These are phyloP conservation scores for Hypholoma fasciculare DNA, from an alignment of 768 basidiomycete species.

Conservation along the genomic window DNA sequence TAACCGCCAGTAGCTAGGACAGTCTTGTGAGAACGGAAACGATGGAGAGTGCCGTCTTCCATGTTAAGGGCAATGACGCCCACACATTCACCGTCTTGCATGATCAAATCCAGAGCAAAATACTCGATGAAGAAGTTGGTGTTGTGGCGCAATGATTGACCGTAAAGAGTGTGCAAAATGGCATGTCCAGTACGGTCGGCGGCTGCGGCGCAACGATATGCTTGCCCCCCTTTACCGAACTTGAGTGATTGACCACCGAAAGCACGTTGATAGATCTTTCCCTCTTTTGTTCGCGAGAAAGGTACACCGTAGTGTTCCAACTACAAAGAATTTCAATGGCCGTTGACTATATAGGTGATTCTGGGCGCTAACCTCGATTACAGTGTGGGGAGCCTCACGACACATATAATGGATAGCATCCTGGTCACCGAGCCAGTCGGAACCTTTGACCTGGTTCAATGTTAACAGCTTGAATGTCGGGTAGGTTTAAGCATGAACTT, in stretches of 20 bases:
- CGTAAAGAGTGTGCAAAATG: slow-evolving; percentile 97
- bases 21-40: slow-evolving; percentile 98
- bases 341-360: background rate
- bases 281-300: slow-evolving; percentile 97
- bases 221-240: slow-evolving; percentile 97
- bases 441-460: slow-evolving; percentile 85
- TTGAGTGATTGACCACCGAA: slow-evolving; percentile 98
- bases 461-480: slow-evolving; percentile 12
- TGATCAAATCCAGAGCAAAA: slow-evolving; percentile 98
- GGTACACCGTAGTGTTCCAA: slow-evolving; percentile 99
- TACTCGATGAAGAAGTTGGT: slow-evolving; percentile 99
- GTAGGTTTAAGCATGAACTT: slow-evolving; percentile 25
- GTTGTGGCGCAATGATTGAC: slow-evolving; percentile 97
- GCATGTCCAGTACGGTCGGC: slow-evolving; percentile 99
- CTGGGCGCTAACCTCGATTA: slow-evolving; percentile 70
- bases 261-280: slow-evolving; percentile 99
- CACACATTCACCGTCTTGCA: slow-evolving; percentile 98
- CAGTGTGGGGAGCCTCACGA: slow-evolving; percentile 91
- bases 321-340: slow-evolving; percentile 38
- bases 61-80: slow-evolving; percentile 99
- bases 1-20: slow-evolving; percentile 98
- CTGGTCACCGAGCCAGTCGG: slow-evolving; percentile 99
- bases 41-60: slow-evolving; percentile 99
- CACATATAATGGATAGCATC: slow-evolving; percentile 99
- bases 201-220: slow-evolving; percentile 97